phyloP scores from a whole-genome alignment of 345 rosid genomes.

The Eucalyptus erythrocorys region DNA sequence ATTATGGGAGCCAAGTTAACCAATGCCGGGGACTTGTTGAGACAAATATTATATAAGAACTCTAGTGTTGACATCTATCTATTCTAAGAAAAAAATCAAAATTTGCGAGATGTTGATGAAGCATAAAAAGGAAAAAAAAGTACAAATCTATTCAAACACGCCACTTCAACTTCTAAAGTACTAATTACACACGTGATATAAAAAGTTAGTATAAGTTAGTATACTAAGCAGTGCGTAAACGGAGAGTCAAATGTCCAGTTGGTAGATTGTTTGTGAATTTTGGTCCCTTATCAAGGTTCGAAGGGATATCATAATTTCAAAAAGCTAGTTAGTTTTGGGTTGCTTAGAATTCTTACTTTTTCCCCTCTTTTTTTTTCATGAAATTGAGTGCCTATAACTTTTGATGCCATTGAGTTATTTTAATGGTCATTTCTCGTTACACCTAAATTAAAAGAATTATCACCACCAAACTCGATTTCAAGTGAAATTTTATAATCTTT shows the following conservation, averaged over 20 bases:
- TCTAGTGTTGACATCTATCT: too few species aligned
- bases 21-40: neutral
- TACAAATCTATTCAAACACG: too few species aligned
- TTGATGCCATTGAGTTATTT: neutral
- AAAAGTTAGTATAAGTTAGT: too few species aligned
- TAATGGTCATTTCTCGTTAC: neutral
- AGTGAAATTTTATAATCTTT: neutral
- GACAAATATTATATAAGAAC: neutral
- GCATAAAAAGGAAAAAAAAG: too few species aligned
- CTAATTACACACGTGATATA: too few species aligned
- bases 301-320: neutral
- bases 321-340: neutral
- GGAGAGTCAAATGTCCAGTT: too few species aligned
- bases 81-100: too few species aligned
- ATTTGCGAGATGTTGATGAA: too few species aligned
- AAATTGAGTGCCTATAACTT: neutral
- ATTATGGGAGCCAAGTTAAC: neutral
- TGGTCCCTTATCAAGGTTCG: neutral
- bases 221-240: too few species aligned
- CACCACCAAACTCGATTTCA: neutral
- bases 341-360: neutral
- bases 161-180: too few species aligned
- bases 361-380: neutral
- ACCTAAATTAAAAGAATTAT: neutral
- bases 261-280: too few species aligned